A percentile compares a stretch with the other conserved stretches of the same genome.
Evolutionary conservation across 352 stramenopile genomes (phyloP).

Genomic region (Phytophthora constricta): DNA sequence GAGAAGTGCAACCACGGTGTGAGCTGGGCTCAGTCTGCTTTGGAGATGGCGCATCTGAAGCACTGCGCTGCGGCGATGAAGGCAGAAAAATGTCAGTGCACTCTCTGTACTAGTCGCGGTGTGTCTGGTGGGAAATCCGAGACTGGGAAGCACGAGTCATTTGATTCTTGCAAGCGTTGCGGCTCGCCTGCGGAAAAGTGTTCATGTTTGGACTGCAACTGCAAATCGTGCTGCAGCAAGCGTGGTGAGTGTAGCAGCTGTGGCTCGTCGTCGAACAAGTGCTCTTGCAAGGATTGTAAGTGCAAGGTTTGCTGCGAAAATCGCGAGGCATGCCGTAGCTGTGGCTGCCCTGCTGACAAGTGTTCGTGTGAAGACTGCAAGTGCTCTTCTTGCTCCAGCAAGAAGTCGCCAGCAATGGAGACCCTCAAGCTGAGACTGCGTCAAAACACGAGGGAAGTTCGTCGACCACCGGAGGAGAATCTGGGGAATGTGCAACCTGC

Average conservation of each 20-base stretch:
- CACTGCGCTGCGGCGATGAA: slow-evolving; percentile 40
- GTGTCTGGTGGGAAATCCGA: slow-evolving; percentile 1
- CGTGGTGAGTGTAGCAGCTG: slow-evolving; percentile 32
- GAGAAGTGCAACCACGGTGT: slow-evolving; percentile 61
- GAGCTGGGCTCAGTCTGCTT: slow-evolving; percentile 66
- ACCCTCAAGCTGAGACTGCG: slow-evolving; percentile 1
- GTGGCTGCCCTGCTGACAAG: slow-evolving; percentile 29
- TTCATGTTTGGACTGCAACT: slow-evolving; percentile 45
- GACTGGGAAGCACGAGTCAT: slow-evolving; percentile 26
- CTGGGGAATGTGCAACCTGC: slow-evolving; percentile 22
- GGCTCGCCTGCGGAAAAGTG: slow-evolving; percentile 28
- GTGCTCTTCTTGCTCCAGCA: slow-evolving; percentile 14
- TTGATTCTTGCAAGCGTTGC: slow-evolving; percentile 34
- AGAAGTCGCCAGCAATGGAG: slow-evolving; percentile 6
- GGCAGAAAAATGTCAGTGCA: slow-evolving; percentile 41
- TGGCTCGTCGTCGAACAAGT: slow-evolving; percentile 26
- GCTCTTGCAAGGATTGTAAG: slow-evolving; percentile 35
- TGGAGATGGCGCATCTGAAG: slow-evolving; percentile 92
- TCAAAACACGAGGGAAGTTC: slow-evolving; percentile 4
- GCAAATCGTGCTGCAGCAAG: slow-evolving; percentile 36
- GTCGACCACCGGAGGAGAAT: slow-evolving; percentile 1
- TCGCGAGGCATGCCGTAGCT: slow-evolving; percentile 27
- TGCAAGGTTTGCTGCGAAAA: slow-evolving; percentile 26
- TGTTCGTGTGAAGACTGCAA: slow-evolving; percentile 36
- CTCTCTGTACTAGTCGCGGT: slow-evolving; percentile 32